These are phyloP conservation scores for Daldinia sp. DNA, from an alignment of 2,329 filamentous ascomycete genomes.

Conservation along the genomic window DNA sequence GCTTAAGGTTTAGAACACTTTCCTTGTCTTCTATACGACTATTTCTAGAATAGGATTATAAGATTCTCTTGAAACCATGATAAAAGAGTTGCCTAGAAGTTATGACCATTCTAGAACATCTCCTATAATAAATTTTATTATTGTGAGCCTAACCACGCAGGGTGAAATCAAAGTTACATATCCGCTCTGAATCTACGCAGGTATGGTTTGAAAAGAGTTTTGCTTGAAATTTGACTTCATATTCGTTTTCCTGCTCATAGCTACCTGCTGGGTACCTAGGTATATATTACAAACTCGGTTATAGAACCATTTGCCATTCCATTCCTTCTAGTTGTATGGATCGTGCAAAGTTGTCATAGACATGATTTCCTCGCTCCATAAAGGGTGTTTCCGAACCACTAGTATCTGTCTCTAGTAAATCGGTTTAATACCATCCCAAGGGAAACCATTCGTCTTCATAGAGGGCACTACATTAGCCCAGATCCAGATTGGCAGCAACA, in stretches of 20 bases:
- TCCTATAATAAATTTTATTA: background rate
- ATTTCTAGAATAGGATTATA: background rate
- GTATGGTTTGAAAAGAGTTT: background rate
- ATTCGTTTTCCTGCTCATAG: background rate
- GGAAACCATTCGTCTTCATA: conserved; percentile 12
- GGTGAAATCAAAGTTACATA: background rate
- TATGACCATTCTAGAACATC: background rate
- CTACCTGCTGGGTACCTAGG: too few relatives aligned
- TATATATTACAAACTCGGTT: background rate
- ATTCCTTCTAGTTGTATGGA: conserved; percentile 11
- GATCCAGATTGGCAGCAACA: background rate
- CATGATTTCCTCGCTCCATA: conserved; percentile 1
- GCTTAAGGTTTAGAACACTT: background rate
- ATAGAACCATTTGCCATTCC: conserved; percentile 7
- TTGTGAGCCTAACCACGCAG: background rate
- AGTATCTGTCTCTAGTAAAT: too few relatives aligned
- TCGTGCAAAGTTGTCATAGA: conserved; percentile 7
- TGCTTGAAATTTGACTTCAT: conserved; percentile 14
- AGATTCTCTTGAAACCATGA: background rate
- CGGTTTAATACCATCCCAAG: background rate
- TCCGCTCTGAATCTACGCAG: background rate
- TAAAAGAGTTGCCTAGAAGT: background rate
- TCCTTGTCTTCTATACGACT: background rate
- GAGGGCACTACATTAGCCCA: background rate
- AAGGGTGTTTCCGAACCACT: too few relatives aligned